Evolutionary conservation across 768 basidiomycete species (phyloP), one percentile per base, ranked within the genome.

Genomic region (Lactarius sanguifluus): DNA sequence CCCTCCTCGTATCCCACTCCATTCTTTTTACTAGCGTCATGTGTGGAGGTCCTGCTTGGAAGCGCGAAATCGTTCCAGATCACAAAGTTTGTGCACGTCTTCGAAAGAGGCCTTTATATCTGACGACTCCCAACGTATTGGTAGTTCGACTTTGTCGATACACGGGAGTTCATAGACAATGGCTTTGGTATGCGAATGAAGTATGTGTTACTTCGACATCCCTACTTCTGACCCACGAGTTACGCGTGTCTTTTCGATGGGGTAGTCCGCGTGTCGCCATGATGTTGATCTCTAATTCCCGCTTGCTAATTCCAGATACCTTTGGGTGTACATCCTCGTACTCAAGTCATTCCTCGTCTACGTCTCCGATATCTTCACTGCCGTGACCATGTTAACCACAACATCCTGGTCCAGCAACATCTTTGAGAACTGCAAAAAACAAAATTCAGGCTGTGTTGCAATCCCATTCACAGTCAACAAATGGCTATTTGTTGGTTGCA

Each of bases 401-500:
- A 82, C 84, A 47, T 83, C 86, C 40, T 99, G 96, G 96, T 88
- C 92, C 63, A 96, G 92, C 73, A 85, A 92, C 76, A 97, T 98
- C 74, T 91, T 93, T 78, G 81, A 86, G 67, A 83, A 88, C 69
- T 96, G 94, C 75, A 77, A 80, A 52, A 10, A 50, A 55, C 72
- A 77, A 18, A 70, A 75, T 55, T 75, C 84, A 5, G 86, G 87
- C 50, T 97, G 94, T 75, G 87, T 94, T 60, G 85, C 90, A 74
- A 90, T 95, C 70, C 89, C 92, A 2, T 98, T 97, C 79, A 80
- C 82, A 65, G 86, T 92, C 62, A 95, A 93, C 60, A 92, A 95
- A 77, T 98, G 94, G 94, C 81, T 99, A 67, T 98, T 98, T 80
- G 90, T 97, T 23, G 94, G 94, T 56, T 98, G 96, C 78, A 98